phyloP scores from a whole-genome alignment of 2,329 filamentous ascomycete genomes.

The Alternaria sp. region DNA sequence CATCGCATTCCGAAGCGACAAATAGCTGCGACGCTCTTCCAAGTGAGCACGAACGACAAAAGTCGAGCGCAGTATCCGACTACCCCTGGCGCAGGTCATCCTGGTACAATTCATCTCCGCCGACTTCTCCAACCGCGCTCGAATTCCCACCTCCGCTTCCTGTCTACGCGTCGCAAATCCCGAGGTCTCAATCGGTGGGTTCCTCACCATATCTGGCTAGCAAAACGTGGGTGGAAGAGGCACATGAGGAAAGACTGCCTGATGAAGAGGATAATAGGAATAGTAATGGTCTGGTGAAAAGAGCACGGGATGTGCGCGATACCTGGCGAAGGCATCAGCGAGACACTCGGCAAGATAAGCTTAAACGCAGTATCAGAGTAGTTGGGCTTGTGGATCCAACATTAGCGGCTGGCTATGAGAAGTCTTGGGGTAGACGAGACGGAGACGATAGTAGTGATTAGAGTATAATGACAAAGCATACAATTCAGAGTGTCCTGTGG shows the following conservation, averaged over 20 bases:
- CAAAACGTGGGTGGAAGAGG: neutral
- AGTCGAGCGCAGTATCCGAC: constrained; percentile 4
- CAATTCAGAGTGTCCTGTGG: neutral
- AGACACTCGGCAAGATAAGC: constrained; percentile 31
- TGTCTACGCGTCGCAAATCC: neutral
- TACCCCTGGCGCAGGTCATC: constrained; percentile 16
- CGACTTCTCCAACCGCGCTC: constrained; percentile 12
- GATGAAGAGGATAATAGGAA: constrained; percentile 6
- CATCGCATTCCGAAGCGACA: constrained; percentile 3
- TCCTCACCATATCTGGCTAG: neutral
- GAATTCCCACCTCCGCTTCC: constrained; percentile 17
- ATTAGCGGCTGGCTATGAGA: constrained; percentile 22
- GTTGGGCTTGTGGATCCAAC: constrained; percentile 38
- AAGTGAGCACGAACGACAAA: neutral
- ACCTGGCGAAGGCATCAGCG: constrained; percentile 26
- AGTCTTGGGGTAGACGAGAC: neutral
- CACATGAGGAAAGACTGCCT: neutral
- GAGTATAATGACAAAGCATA: constrained; percentile 10
- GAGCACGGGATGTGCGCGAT: constrained; percentile 30
- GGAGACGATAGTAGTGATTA: neutral
- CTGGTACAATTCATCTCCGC: constrained; percentile 14
- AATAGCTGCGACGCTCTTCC: constrained; percentile 8
- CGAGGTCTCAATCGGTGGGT: neutral
- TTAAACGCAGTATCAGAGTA: constrained; percentile 42
- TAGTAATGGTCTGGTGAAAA: constrained; percentile 26